Base-by-base conservation (phyloP, 352 stramenopile species). In the Phytophthora tentaculata region DNA sequence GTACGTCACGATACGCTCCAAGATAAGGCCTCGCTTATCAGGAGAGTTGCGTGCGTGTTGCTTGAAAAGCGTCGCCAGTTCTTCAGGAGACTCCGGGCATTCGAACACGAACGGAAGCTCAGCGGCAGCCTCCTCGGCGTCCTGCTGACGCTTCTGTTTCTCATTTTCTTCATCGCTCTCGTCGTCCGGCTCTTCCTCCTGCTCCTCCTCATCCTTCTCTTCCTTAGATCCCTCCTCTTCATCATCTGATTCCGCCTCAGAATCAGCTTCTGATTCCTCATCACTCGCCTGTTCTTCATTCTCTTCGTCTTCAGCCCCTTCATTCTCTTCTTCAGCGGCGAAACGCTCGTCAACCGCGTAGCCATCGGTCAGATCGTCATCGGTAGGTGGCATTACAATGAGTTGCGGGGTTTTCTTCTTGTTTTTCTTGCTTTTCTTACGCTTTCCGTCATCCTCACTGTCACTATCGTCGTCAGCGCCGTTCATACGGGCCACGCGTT, bases 51-150 rank as follows among this genome's bases (percentile, higher is more conserved):
- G 84, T 6, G 92, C 94, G 76, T 98, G 87, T 56, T 86, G 61
- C 39, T 88, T 84, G 67, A 99, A 98, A 13, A 99, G 71, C 45
- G 81, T 79, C 20, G 88, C 73, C 23, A 99, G 80, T 8, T 97
- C 91, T 41, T 98, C 94, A 2, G 96, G 81, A 20, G 91, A 97
- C 60, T 95, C 92, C 0, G 96, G 94, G 23, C 96, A 98, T 56
- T 96, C 84, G 66, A 99, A 98, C 39, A 98, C 94, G 70, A 97
- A 98, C 47, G 97, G 97, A 54, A 99, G 97, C 62, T 98, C 84
- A 3, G 86, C 81, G 35, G 86, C 75, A 44, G 77, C 74, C 39
- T 84, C 75, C 39, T 82, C 73, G 32, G 84, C 85, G 45, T 85
- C 74, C 45, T 86, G 65, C 1, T 77, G 54, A 7, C 69, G 65